A percentile compares a stretch with the other conserved stretches of the same genome.
Conservation (phyloP, 2,329 filamentous ascomycete species). For the Lachnellula occidentalis region DNA sequence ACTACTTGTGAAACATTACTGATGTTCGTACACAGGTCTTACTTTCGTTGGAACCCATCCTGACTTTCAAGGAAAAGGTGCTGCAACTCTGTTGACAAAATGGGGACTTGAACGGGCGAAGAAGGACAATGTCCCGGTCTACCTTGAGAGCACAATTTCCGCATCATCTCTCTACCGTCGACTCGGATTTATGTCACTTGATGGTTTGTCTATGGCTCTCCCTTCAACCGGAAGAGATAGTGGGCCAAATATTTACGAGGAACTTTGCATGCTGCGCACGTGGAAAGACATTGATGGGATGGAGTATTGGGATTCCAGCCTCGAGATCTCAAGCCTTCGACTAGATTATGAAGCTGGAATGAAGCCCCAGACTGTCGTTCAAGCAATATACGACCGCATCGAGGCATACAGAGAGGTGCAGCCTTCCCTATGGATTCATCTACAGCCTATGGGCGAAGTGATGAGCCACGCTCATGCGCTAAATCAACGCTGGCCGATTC, state of each 20-base stretch:
- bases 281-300: conserved; percentile 12
- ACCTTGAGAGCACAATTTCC: conserved; percentile 25
- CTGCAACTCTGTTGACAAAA: conserved; percentile 21
- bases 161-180: conserved; percentile 20
- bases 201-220: conserved; percentile 21
- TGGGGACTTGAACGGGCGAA: conserved; percentile 22
- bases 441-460: conserved; percentile 36
- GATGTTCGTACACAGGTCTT: conserved; percentile 17
- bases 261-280: conserved; percentile 25
- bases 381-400: conserved; percentile 28
- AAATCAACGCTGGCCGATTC: conserved; percentile 35
- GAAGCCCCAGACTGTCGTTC: conserved; percentile 23
- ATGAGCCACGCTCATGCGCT: conserved; percentile 39
- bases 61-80: conserved; percentile 19
- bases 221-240: conserved; percentile 5
- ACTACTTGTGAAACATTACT: neutral
- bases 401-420: conserved; percentile 37
- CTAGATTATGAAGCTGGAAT: conserved; percentile 25
- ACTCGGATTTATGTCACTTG: conserved; percentile 20
- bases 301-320: conserved; percentile 26
- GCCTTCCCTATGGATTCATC: conserved; percentile 48
- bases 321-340: conserved; percentile 22
- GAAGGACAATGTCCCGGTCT: conserved; percentile 19
- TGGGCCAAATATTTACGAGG: conserved; percentile 19
- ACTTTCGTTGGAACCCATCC: conserved; percentile 25